Conservation (phyloP, 306 rosid species). For the peach (Prunus persica) region Prunus_persica_NCBIv2 NC_034016.1:6002501-6003000, state of each 20-base stretch:
- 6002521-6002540: too few species aligned
- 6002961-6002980: background rate
- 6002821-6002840: conserved; percentile 73
- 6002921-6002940: conserved; percentile 73
- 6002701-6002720: background rate
- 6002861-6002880: conserved; percentile 53
- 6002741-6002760: conserved; percentile 41
- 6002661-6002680: too few species aligned
- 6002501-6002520: too few species aligned
- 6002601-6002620: too few species aligned
- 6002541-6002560: too few species aligned
- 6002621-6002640: too few species aligned
- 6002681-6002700: background rate
- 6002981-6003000: background rate
- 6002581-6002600: too few species aligned
- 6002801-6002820: conserved; percentile 26
- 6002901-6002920: conserved; percentile 48
- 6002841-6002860: conserved; percentile 52
- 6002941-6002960: conserved; percentile 61
- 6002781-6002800: conserved; percentile 31
- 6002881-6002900: conserved; percentile 47
- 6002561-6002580: too few species aligned
- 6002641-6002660: too few species aligned
- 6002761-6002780: conserved; percentile 54
- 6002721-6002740: conserved; percentile 29